Conservation (phyloP, 768 basidiomycete genomes). For the Lactarius tabidus region DNA sequence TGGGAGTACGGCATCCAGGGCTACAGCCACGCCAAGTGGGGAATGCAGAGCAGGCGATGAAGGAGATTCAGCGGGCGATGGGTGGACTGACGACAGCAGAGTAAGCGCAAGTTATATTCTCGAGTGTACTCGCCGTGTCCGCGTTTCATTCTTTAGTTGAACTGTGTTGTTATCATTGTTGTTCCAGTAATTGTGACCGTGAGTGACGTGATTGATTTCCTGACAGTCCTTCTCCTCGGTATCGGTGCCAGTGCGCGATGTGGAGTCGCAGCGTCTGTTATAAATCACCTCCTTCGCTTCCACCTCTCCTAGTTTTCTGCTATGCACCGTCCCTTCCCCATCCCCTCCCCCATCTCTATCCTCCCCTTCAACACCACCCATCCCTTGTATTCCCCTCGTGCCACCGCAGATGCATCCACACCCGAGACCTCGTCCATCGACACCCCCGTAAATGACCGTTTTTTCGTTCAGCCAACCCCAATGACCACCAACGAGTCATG, state of each 20-base stretch:
- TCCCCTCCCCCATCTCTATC: not conserved
- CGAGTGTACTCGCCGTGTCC: not conserved
- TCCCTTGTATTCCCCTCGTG: not conserved
- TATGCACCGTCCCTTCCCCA: not conserved
- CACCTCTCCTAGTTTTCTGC: not conserved
- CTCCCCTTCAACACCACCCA: not conserved
- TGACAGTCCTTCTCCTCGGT: constrained; percentile 1
- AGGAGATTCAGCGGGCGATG: constrained; percentile 72
- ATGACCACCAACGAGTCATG: constrained; percentile 9
- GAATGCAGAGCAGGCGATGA: constrained; percentile 53
- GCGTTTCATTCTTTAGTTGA: constrained; percentile 1
- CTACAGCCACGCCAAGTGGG: constrained; percentile 51
- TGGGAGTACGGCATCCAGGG: constrained; percentile 78
- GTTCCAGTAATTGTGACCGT: not conserved
- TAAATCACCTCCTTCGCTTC: not conserved
- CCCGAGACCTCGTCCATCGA: constrained; percentile 7
- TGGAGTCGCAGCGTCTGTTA: not conserved
- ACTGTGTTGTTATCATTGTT: not conserved
- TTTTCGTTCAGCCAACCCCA: not conserved
- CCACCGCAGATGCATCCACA: not conserved
- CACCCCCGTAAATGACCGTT: constrained; percentile 13
- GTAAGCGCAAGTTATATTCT: constrained; percentile 36
- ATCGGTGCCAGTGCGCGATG: not conserved
- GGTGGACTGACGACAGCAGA: constrained; percentile 70
- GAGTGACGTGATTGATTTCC: constrained; percentile 1